Evolutionary conservation across 768 basidiomycete genomes (phyloP).

Genomic region (Arthromyces matolae): DNA sequence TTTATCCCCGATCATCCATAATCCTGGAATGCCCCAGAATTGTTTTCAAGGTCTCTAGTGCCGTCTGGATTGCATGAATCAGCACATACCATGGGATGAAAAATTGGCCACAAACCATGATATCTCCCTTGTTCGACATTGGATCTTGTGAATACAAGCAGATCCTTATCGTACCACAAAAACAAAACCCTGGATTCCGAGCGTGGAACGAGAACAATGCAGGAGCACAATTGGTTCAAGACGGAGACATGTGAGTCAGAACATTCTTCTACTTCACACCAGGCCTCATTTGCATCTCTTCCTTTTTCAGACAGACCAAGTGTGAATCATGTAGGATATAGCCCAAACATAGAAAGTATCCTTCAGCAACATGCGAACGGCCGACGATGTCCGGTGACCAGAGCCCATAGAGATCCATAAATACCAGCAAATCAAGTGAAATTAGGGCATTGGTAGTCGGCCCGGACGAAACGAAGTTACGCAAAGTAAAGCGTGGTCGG

Average conservation of each 20-base stretch:
- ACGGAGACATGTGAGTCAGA: background rate
- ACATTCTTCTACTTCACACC: too few relatives aligned
- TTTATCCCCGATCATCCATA: conserved; percentile 11
- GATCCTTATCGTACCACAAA: too few relatives aligned
- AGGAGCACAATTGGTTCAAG: background rate
- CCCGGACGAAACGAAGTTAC: too few relatives aligned
- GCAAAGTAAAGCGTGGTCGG: too few relatives aligned
- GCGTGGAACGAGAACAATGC: too few relatives aligned
- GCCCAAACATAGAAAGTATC: background rate
- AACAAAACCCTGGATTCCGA: too few relatives aligned
- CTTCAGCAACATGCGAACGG: background rate
- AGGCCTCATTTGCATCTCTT: too few relatives aligned
- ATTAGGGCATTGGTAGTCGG: background rate
- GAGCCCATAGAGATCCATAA: conserved; percentile 2
- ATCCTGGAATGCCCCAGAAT: background rate
- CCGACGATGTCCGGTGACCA: conserved; percentile 1
- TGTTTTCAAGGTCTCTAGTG: background rate
- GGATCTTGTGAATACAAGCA: too few relatives aligned
- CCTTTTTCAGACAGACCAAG: background rate
- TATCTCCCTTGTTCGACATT: too few relatives aligned
- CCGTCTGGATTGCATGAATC: too few relatives aligned
- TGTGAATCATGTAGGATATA: background rate
- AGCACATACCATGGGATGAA: too few relatives aligned
- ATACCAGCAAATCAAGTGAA: conserved; percentile 10
- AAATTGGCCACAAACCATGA: too few relatives aligned